Conservation (phyloP, 2,329 filamentous ascomycete species). For the Cladorrhinum sp. region DNA sequence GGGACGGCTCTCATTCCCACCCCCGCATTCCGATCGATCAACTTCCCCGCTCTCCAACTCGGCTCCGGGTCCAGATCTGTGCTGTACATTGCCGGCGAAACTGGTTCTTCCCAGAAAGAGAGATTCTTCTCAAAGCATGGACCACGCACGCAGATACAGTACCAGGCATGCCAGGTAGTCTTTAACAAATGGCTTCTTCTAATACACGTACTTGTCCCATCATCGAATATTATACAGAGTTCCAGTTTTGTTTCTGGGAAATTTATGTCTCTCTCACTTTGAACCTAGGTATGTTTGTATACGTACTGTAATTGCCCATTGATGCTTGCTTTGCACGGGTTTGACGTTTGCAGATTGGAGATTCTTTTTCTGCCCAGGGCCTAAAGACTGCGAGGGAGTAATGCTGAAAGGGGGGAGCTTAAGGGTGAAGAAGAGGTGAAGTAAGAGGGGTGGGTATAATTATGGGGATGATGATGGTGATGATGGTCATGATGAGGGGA, state of each 20-base stretch:
- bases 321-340: constrained; percentile 58
- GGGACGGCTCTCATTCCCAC: not conserved
- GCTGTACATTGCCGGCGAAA: no score
- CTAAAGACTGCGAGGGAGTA: constrained; percentile 21
- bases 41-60: not conserved
- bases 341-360: constrained; percentile 60
- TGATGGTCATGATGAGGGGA: no score
- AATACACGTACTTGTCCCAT: no score
- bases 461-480: not conserved
- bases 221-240: no score
- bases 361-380: constrained; percentile 39
- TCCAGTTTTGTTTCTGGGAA: not conserved
- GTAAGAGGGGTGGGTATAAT: constrained; percentile 9
- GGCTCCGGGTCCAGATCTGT: not conserved
- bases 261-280: not conserved
- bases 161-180: no score
- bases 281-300: not conserved
- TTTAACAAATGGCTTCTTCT: not conserved
- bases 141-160: no score
- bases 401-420: no score
- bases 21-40: not conserved
- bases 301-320: no score
- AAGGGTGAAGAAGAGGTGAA: no score
- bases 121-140: no score
- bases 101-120: no score